phyloP scores from a whole-genome alignment of 2,329 filamentous ascomycete species.

The Aureobasidium namibiae region DNA sequence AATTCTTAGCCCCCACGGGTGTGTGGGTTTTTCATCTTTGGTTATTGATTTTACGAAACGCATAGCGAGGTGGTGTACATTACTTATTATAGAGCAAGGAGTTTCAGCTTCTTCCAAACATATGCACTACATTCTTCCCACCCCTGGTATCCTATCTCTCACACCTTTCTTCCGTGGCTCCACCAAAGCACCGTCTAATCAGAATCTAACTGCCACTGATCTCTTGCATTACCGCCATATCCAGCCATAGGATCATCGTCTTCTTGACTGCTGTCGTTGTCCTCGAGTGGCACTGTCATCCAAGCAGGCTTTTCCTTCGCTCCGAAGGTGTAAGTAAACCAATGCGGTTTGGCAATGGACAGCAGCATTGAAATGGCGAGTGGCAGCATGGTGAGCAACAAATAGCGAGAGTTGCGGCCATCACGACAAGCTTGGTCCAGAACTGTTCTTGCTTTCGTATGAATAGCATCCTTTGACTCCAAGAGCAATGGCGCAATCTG shows the following conservation, averaged over 20 bases:
- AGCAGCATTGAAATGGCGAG: neutral
- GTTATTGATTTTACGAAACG: neutral
- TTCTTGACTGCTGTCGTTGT: neutral
- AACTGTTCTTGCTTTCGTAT: too few species aligned
- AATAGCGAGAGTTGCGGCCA: neutral
- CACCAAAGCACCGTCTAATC: too few species aligned
- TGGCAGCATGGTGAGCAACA: neutral
- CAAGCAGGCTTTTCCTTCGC: neutral
- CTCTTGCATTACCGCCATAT: neutral
- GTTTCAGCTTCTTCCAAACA: neutral
- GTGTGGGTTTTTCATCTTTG: neutral
- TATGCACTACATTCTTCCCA: slow-evolving; percentile 2
- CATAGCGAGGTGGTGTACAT: slow-evolving; percentile 7
- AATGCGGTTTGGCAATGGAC: neutral
- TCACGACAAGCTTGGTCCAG: neutral
- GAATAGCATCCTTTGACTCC: neutral
- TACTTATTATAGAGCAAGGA: neutral
- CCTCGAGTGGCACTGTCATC: neutral
- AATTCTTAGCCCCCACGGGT: too few species aligned
- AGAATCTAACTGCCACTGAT: neutral
- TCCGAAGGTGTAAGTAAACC: neutral
- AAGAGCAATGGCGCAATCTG: neutral
- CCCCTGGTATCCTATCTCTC: too few species aligned
- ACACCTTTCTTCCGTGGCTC: too few species aligned
- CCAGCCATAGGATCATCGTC: neutral